These are phyloP conservation scores for Mimosa bimucronata DNA, from an alignment of 306 rosid species.

Conservation along the genomic window DNA sequence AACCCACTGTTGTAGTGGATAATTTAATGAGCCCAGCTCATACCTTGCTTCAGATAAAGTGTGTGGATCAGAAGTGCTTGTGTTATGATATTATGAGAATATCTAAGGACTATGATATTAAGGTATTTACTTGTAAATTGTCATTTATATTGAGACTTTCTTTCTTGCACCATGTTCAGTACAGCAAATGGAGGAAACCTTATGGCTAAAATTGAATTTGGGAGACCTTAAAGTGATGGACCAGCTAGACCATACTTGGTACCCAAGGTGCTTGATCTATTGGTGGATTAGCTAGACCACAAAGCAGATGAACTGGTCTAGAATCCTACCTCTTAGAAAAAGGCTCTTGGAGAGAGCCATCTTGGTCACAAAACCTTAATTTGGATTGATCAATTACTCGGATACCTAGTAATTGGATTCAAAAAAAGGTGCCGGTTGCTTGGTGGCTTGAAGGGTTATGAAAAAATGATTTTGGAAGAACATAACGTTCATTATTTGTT, in stretches of 20 bases:
- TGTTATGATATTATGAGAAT: conserved; percentile 86
- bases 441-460: no score
- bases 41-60: conserved; percentile 81
- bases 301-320: no score
- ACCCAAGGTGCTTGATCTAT: no score
- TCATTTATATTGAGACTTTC: conserved; percentile 4
- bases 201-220: background rate
- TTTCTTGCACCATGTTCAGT: conserved; percentile 7
- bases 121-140: conserved; percentile 51
- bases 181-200: conserved; percentile 12
- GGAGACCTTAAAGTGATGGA: background rate
- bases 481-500: background rate
- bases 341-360: no score
- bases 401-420: no score
- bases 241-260: no score
- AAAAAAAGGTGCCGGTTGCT: no score
- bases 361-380: no score
- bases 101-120: conserved; percentile 79
- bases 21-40: conserved; percentile 74
- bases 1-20: conserved; percentile 62
- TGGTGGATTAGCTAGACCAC: no score
- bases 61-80: conserved; percentile 76
- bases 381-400: no score
- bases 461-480: background rate
- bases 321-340: no score